Conservation (phyloP, 2,329 filamentous ascomycete species). For the Penicillium sp. region DNA sequence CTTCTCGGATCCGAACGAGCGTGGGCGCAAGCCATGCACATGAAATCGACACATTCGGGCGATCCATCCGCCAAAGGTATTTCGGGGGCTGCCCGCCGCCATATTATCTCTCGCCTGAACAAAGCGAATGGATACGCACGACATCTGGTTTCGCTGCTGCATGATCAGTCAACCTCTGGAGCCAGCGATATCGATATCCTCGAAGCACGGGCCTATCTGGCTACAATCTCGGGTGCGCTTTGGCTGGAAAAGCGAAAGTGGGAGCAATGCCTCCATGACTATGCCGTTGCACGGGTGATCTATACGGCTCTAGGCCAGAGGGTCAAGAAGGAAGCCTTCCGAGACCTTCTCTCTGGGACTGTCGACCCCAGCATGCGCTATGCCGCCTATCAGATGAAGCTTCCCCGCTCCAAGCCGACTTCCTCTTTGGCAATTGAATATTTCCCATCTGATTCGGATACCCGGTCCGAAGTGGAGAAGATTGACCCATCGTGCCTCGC, state of each 20-base stretch:
- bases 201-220: slow-evolving; percentile 79
- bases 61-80: slow-evolving; percentile 70
- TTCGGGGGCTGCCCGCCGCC: slow-evolving; percentile 71
- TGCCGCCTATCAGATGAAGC: slow-evolving; percentile 84
- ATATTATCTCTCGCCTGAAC: slow-evolving; percentile 80
- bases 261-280: slow-evolving; percentile 70
- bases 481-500: slow-evolving; percentile 65
- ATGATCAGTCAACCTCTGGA: slow-evolving; percentile 59
- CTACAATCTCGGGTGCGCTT: slow-evolving; percentile 69
- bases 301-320: slow-evolving; percentile 68
- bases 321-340: slow-evolving; percentile 71
- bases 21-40: slow-evolving; percentile 93
- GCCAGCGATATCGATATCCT: slow-evolving; percentile 68
- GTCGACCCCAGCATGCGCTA: slow-evolving; percentile 93
- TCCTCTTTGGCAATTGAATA: slow-evolving; percentile 71
- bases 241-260: slow-evolving; percentile 85
- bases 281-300: slow-evolving; percentile 71
- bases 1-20: slow-evolving; percentile 83
- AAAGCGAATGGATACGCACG: slow-evolving; percentile 72
- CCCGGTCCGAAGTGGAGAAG: slow-evolving; percentile 65
- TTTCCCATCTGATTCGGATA: slow-evolving; percentile 60
- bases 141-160: slow-evolving; percentile 62
- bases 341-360: slow-evolving; percentile 77
- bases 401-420: slow-evolving; percentile 79
- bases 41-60: slow-evolving; percentile 76